These are phyloP conservation scores for Anisogramma anomala DNA, from an alignment of 2,329 filamentous ascomycete genomes.

Conservation along the genomic window DNA sequence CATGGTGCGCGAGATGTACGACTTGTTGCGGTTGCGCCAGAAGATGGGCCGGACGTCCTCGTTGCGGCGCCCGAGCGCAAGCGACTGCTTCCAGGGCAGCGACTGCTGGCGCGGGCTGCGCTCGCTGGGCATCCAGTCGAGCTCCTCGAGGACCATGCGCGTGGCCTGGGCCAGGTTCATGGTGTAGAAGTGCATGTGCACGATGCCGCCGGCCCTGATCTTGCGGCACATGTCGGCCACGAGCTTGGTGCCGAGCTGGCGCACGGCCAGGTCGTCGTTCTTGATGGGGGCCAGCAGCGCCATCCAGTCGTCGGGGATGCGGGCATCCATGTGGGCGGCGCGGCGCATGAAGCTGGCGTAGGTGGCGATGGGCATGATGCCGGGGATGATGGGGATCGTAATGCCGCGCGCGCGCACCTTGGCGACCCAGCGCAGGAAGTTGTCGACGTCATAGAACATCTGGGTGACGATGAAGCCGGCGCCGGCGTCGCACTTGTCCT, in stretches of 20 bases:
- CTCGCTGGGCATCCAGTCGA: slow-evolving; percentile 60
- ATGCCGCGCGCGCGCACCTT: slow-evolving; percentile 67
- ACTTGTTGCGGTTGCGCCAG: slow-evolving; percentile 95
- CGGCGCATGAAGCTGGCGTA: slow-evolving; percentile 87
- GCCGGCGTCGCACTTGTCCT: slow-evolving; percentile 83
- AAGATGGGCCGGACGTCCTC: slow-evolving; percentile 98
- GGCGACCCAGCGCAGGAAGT: slow-evolving; percentile 70
- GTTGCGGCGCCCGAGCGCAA: slow-evolving; percentile 74
- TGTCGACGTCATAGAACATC: slow-evolving; percentile 82
- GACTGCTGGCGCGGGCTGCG: slow-evolving; percentile 73
- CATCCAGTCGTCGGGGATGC: slow-evolving; percentile 60
- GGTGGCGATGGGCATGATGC: slow-evolving; percentile 94
- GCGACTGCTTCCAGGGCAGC: slow-evolving; percentile 93
- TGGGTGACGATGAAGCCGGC: slow-evolving; percentile 99
- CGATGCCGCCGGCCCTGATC: slow-evolving; percentile 61
- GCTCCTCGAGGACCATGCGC: slow-evolving; percentile 79
- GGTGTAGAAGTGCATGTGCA: slow-evolving; percentile 87
- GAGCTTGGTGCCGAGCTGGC: slow-evolving; percentile 69
- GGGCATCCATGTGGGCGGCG: slow-evolving; percentile 82
- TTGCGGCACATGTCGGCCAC: slow-evolving; percentile 72
- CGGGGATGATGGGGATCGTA: slow-evolving; percentile 75
- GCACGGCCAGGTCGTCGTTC: slow-evolving; percentile 71
- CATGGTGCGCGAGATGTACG: slow-evolving; percentile 87
- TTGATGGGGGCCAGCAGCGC: slow-evolving; percentile 60
- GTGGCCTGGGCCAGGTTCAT: slow-evolving; percentile 94